Percentiles rank a stretch among this genome's conserved stretches.
These are phyloP conservation scores for Dendrobium nobile DNA, from an alignment of 106 monocot species.

Conservation along the genomic window DNA sequence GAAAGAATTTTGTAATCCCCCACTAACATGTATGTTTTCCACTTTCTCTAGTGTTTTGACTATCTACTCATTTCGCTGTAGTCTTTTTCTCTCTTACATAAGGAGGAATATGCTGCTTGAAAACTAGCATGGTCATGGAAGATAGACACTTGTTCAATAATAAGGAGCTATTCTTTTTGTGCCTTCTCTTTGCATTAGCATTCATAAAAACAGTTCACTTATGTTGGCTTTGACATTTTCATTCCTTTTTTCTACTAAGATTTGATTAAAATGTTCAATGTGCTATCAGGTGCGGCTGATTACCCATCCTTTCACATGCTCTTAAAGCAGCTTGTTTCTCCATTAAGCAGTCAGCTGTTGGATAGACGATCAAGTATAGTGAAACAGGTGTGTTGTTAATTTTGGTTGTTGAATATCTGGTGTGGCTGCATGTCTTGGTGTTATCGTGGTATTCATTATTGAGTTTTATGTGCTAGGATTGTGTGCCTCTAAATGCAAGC, in stretches of 20 bases:
- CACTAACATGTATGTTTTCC: not conserved
- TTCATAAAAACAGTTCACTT: not conserved
- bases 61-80: not conserved
- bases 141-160: not conserved
- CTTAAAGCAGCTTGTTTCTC: constrained; percentile 75
- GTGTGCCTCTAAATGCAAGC: not conserved
- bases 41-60: not conserved
- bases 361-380: constrained; percentile 98
- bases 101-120: not conserved
- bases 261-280: too few relatives aligned
- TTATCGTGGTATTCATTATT: not conserved
- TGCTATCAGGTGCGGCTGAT: constrained; percentile 59
- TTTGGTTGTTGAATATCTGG: not conserved
- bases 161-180: not conserved
- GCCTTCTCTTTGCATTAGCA: constrained; percentile 1
- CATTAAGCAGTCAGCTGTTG: constrained; percentile 67
- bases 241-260: too few relatives aligned
- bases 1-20: not conserved
- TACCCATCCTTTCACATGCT: constrained; percentile 79
- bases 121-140: not conserved
- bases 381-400: constrained; percentile 65
- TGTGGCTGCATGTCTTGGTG: not conserved
- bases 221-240: not conserved
- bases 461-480: not conserved
- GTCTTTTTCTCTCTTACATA: not conserved